Evolutionary conservation across 345 rosid species (phyloP).

Genomic region (Bretschneidera sinensis): DNA sequence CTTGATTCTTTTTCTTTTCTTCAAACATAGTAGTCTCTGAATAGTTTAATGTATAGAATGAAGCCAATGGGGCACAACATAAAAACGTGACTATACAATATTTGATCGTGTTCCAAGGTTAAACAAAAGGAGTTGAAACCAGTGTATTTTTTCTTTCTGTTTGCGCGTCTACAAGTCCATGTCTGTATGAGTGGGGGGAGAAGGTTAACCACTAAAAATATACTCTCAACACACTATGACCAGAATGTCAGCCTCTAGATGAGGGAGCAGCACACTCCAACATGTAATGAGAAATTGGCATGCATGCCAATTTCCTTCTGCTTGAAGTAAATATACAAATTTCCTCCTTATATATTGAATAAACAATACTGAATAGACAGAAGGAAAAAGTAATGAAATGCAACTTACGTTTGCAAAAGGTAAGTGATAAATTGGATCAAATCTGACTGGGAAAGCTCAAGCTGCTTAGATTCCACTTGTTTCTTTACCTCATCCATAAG

Average conservation of each 20-base stretch:
- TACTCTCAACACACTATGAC: background rate
- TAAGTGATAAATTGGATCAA: conserved; percentile 52
- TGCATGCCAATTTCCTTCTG: background rate
- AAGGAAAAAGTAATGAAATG: conserved; percentile 1
- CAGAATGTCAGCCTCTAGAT: background rate
- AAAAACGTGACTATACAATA: no score
- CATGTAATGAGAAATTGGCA: background rate
- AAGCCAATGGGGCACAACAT: no score
- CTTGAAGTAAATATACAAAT: background rate
- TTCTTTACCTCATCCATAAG: conserved; percentile 74
- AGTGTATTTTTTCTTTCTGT: no score
- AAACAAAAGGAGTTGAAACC: no score
- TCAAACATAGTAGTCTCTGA: no score
- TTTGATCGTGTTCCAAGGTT: no score
- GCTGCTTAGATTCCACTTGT: conserved; percentile 50
- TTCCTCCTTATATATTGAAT: background rate
- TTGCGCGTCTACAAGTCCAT: no score
- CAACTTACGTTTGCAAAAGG: conserved; percentile 72
- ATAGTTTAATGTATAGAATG: no score
- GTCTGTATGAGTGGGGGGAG: background rate
- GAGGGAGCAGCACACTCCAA: background rate
- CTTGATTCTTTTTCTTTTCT: no score
- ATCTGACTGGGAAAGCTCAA: conserved; percentile 57
- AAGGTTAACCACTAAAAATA: background rate
- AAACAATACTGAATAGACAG: background rate